phyloP scores from a whole-genome alignment of 768 basidiomycete species.

The Trametes coccinea region DNA sequence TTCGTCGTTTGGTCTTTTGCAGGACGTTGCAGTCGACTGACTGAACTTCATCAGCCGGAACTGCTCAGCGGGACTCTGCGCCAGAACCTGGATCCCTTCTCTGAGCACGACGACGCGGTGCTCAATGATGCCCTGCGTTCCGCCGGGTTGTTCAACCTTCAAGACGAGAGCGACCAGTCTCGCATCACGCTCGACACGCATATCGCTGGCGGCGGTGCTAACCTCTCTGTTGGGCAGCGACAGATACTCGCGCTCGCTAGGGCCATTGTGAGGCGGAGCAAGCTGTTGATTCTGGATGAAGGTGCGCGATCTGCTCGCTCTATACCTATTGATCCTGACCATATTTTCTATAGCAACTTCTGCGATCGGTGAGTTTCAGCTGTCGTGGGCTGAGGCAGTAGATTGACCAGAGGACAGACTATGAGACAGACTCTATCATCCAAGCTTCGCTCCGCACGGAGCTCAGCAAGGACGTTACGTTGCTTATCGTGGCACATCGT shows the following conservation, averaged over 20 bases:
- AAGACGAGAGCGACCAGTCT: constrained; percentile 29
- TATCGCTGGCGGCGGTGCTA: constrained; percentile 32
- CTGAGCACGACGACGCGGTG: constrained; percentile 45
- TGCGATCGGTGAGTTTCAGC: constrained; percentile 26
- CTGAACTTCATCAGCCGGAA: constrained; percentile 32
- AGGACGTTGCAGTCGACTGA: neutral
- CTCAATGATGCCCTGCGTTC: constrained; percentile 42
- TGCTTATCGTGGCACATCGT: constrained; percentile 59
- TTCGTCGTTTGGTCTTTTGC: constrained; percentile 27
- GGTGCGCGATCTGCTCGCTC: constrained; percentile 6
- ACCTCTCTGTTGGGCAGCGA: constrained; percentile 43
- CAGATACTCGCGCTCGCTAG: constrained; percentile 47
- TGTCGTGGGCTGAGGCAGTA: neutral
- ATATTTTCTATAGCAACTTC: constrained; percentile 22
- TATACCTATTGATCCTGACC: too few relatives aligned
- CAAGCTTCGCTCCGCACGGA: constrained; percentile 53
- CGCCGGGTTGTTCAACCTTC: constrained; percentile 38
- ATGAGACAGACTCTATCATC: constrained; percentile 54
- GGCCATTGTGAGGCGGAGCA: constrained; percentile 45
- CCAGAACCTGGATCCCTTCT: constrained; percentile 52
- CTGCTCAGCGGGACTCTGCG: constrained; percentile 46
- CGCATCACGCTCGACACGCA: constrained; percentile 34
- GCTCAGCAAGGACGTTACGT: constrained; percentile 42
- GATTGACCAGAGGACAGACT: constrained; percentile 36
- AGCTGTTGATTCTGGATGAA: constrained; percentile 49